phyloP scores from a whole-genome alignment of 768 basidiomycete species.

The Coprinopsis marcescibilis region DNA sequence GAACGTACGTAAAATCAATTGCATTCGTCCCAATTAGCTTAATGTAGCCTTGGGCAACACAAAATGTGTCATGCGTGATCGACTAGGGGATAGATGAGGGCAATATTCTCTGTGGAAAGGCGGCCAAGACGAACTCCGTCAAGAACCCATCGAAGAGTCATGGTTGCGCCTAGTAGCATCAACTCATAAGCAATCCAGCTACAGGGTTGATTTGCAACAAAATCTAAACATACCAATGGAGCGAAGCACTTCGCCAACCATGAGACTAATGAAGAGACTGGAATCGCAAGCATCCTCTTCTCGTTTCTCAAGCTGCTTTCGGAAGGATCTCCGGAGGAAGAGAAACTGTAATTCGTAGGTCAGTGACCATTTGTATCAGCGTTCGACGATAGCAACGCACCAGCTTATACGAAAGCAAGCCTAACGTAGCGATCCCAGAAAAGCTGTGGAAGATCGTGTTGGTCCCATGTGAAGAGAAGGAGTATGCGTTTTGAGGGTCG shows the following conservation, averaged over 20 bases:
- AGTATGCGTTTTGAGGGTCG: neutral
- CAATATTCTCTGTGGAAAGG: neutral
- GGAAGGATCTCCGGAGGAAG: neutral
- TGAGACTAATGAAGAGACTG: constrained; percentile 4
- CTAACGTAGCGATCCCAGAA: neutral
- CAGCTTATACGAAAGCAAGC: constrained; percentile 4
- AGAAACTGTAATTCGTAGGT: neutral
- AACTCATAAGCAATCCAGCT: neutral
- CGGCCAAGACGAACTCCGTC: neutral
- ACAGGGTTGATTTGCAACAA: too few species aligned
- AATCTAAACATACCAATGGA: constrained; percentile 1
- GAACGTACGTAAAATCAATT: neutral
- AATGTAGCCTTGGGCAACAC: neutral
- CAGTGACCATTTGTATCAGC: neutral
- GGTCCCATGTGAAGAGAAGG: neutral
- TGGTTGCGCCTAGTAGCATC: neutral
- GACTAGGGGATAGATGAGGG: neutral
- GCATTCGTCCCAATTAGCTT: constrained; percentile 2
- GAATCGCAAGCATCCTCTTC: constrained; percentile 5
- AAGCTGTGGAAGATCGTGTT: neutral
- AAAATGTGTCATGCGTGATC: neutral
- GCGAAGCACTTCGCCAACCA: constrained; percentile 5
- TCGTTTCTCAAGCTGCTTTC: neutral
- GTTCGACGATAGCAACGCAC: neutral
- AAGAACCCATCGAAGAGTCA: constrained; percentile 2